These are phyloP conservation scores for Rhizophora apiculata DNA, from an alignment of 345 rosid genomes.

Conservation along the genomic window DNA sequence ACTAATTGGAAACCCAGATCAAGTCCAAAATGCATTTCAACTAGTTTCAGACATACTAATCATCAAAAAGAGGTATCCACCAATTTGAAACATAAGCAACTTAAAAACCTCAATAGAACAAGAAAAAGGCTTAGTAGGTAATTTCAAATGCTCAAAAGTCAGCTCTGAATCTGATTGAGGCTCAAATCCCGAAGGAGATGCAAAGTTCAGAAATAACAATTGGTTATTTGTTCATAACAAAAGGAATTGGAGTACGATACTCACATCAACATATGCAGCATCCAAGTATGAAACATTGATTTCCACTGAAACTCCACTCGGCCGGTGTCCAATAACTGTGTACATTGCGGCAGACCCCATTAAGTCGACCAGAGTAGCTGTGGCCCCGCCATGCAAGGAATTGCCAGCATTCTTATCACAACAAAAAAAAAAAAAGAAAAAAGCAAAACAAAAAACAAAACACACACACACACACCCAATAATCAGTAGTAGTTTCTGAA, in stretches of 20 bases:
- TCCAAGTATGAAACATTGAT: slow-evolving; percentile 85
- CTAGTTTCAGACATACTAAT: neutral
- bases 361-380: slow-evolving; percentile 81
- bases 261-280: slow-evolving; percentile 70
- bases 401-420: slow-evolving; percentile 65
- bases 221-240: no score
- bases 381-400: slow-evolving; percentile 96
- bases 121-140: no score
- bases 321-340: slow-evolving; percentile 42
- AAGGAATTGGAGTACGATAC: slow-evolving; percentile 2
- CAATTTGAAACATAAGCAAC: no score
- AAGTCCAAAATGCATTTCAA: neutral
- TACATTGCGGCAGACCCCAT: slow-evolving; percentile 71
- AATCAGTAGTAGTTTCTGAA: neutral
- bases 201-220: no score
- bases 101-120: no score
- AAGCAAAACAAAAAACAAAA: no score
- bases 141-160: no score
- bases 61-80: neutral
- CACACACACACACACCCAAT: neutral
- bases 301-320: slow-evolving; percentile 74
- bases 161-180: no score
- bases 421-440: neutral
- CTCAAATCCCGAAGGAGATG: no score
- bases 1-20: neutral